These are phyloP conservation scores for Glycine latifolia DNA, from an alignment of 306 rosid species.

Conservation along the genomic window DNA sequence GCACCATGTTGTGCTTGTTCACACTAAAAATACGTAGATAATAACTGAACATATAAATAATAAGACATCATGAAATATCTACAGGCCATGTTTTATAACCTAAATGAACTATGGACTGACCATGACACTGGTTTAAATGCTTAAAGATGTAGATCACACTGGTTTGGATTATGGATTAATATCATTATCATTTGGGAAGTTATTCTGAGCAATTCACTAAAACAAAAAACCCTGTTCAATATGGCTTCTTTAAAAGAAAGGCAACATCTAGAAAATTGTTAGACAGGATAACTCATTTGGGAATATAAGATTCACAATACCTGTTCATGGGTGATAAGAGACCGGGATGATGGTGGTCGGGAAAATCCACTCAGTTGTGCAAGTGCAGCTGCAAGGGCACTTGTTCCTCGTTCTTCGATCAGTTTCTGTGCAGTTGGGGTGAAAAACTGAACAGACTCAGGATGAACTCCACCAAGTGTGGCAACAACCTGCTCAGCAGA, in stretches of 20 bases:
- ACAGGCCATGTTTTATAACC: constrained; percentile 29
- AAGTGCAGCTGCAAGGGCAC: constrained; percentile 95
- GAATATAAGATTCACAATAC: constrained; percentile 50
- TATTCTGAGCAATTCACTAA: constrained; percentile 7
- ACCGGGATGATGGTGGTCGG: constrained; percentile 89
- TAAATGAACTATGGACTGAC: constrained; percentile 8
- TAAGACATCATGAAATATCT: constrained; percentile 15
- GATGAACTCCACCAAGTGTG: constrained; percentile 86
- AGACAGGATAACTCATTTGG: constrained; percentile 20
- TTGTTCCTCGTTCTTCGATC: constrained; percentile 81
- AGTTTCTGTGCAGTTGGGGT: constrained; percentile 86
- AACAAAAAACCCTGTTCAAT: neutral
- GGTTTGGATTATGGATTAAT: constrained; percentile 9
- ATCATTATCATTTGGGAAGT: constrained; percentile 20
- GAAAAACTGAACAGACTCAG: constrained; percentile 84
- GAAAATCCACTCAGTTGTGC: constrained; percentile 97
- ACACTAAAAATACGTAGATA: neutral
- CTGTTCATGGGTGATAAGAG: constrained; percentile 90
- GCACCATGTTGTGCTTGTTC: constrained; percentile 5
- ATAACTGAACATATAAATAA: neutral
- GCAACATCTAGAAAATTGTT: constrained; percentile 5
- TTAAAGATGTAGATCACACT: constrained; percentile 15
- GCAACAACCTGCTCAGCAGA: constrained; percentile 91
- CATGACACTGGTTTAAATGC: constrained; percentile 22
- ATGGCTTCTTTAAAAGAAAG: constrained; percentile 26